Conservation (phyloP, 192 early-diverging fungal genomes). For the Coemansia sp. region DNA sequence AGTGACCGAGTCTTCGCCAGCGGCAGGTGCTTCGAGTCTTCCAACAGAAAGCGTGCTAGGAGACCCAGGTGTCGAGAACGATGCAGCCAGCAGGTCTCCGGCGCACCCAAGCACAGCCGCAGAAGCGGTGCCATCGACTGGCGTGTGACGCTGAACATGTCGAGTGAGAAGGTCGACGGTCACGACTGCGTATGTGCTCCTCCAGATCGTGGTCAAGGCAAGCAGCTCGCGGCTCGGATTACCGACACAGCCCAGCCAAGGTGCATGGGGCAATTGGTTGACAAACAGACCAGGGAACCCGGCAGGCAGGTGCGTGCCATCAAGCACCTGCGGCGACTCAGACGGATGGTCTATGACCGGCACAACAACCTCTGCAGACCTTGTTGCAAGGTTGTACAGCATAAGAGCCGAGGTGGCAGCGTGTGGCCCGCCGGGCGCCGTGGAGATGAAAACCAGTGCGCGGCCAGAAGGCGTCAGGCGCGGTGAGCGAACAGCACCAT, state of each 20-base stretch:
- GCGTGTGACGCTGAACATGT: slow-evolving; percentile 56
- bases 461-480: slow-evolving; percentile 57
- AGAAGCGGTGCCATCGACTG: slow-evolving; percentile 48
- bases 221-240: slow-evolving; percentile 16
- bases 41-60: slow-evolving; percentile 51
- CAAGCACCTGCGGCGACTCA: slow-evolving; percentile 10
- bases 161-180: slow-evolving; percentile 53
- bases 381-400: slow-evolving; percentile 31
- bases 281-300: slow-evolving; percentile 73
- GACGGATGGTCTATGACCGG: slow-evolving; percentile 24
- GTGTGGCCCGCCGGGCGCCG: slow-evolving; percentile 68
- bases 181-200: slow-evolving; percentile 42
- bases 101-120: slow-evolving; percentile 52
- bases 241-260: slow-evolving; percentile 24
- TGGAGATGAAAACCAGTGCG: slow-evolving; percentile 63
- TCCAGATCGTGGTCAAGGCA: slow-evolving; percentile 42
- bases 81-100: slow-evolving; percentile 49
- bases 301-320: slow-evolving; percentile 28
- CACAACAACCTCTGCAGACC: slow-evolving; percentile 14
- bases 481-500: slow-evolving; percentile 61
- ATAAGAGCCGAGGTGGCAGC: slow-evolving; percentile 59
- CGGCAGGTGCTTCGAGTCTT: neutral
- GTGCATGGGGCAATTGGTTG: slow-evolving; percentile 54
- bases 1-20: too few relatives aligned
- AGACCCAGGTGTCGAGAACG: slow-evolving; percentile 57